Evolutionary conservation across 805 yeast genomes (phyloP).

Genomic region (Kodamaea kaohsiungensis): DNA sequence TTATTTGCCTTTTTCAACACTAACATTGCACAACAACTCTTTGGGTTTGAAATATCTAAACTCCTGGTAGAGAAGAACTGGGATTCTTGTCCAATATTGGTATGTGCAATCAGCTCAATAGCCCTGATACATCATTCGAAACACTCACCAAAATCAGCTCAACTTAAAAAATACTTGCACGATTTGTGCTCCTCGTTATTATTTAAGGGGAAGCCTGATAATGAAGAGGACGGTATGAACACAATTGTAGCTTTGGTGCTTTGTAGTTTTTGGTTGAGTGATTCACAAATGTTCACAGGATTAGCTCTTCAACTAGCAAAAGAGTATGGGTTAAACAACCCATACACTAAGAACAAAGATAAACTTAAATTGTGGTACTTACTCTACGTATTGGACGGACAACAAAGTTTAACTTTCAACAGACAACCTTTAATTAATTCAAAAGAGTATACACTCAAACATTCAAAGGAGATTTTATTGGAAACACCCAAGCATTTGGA

Average conservation of each 20-base stretch:
- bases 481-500: slow-evolving; percentile 5
- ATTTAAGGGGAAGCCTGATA: slow-evolving; percentile 38
- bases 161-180: slow-evolving; percentile 32
- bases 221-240: slow-evolving; percentile 53
- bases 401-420: slow-evolving; percentile 61
- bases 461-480: slow-evolving; percentile 42
- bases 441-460: slow-evolving; percentile 44
- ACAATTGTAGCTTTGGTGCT: slow-evolving; percentile 63
- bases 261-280: slow-evolving; percentile 69
- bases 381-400: slow-evolving; percentile 65
- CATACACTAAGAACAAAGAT: slow-evolving; percentile 33
- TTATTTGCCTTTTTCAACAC: slow-evolving; percentile 53
- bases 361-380: slow-evolving; percentile 66
- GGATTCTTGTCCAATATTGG: slow-evolving; percentile 56
- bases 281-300: slow-evolving; percentile 65
- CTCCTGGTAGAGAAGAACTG: slow-evolving; percentile 52
- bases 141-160: slow-evolving; percentile 29
- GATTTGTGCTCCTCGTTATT: slow-evolving; percentile 36
- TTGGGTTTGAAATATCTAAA: slow-evolving; percentile 60
- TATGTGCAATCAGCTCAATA: slow-evolving; percentile 61
- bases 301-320: slow-evolving; percentile 67
- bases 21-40: slow-evolving; percentile 61
- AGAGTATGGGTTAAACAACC: slow-evolving; percentile 47
- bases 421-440: slow-evolving; percentile 56
- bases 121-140: slow-evolving; percentile 61